A percentile compares a stretch with the other conserved stretches of the same genome.
phyloP scores from a whole-genome alignment of 2,329 filamentous ascomycete genomes.

The Ophiosphaerella korrae region DNA sequence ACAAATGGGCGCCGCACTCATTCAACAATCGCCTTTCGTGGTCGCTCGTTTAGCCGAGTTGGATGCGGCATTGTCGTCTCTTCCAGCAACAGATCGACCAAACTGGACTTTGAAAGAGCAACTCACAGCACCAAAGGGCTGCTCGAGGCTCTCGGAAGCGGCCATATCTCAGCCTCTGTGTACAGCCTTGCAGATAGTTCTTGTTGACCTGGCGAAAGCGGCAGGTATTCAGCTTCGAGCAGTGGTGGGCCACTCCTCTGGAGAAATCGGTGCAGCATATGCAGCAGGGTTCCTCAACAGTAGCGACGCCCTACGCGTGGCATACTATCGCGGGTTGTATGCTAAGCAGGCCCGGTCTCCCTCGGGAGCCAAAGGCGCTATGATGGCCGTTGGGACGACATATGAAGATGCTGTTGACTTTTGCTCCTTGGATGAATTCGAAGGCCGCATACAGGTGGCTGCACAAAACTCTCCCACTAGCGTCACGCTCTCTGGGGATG shows the following conservation, averaged over 20 bases:
- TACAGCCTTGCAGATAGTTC: conserved; percentile 45
- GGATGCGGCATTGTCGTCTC: not conserved
- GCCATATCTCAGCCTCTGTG: conserved; percentile 41
- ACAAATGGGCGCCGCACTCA: conserved; percentile 40
- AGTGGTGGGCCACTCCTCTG: conserved; percentile 50
- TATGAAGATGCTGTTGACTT: not conserved
- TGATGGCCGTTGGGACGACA: conserved; percentile 11
- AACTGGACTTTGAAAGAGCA: not conserved
- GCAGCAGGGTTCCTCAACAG: conserved; percentile 29
- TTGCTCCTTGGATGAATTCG: not conserved
- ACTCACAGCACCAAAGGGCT: not conserved
- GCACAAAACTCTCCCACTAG: conserved; percentile 30
- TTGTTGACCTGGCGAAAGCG: conserved; percentile 36
- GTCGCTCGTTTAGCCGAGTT: too few relatives aligned
- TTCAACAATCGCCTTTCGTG: conserved; percentile 4
- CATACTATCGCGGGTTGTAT: conserved; percentile 27
- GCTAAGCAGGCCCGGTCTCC: conserved; percentile 1
- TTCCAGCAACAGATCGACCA: not conserved
- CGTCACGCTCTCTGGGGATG: conserved; percentile 52
- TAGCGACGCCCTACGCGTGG: conserved; percentile 23
- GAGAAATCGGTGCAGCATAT: conserved; percentile 50
- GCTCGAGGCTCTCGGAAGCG: conserved; percentile 15
- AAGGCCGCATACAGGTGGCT: not conserved
- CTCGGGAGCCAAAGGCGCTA: conserved; percentile 1
- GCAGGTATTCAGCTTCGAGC: conserved; percentile 37